Evolutionary conservation across 2,329 filamentous ascomycete species (phyloP).

Genomic region (Aurifilum marmelostoma): DNA sequence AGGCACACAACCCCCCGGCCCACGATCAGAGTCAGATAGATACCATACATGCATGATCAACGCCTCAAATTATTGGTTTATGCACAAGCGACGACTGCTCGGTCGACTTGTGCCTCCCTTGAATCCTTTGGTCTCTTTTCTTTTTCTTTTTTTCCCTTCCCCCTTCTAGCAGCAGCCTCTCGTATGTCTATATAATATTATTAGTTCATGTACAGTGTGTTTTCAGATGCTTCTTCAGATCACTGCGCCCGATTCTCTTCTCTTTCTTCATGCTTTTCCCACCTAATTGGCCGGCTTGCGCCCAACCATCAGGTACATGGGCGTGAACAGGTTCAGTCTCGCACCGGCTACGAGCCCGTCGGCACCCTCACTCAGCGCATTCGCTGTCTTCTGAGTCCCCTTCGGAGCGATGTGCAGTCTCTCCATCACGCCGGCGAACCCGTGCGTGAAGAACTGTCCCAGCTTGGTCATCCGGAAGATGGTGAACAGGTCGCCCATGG

Average conservation of each 20-base stretch:
- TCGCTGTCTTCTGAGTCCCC: conserved; percentile 93
- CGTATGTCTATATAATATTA: conserved; percentile 6
- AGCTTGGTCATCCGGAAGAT: conserved; percentile 87
- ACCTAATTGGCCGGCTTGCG: conserved; percentile 69
- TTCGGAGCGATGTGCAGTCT: conserved; percentile 72
- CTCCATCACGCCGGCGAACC: conserved; percentile 77
- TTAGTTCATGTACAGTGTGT: conserved; percentile 12
- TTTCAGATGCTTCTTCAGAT: neutral
- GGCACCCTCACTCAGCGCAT: conserved; percentile 79
- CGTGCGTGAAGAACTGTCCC: conserved; percentile 76
- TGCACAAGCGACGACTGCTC: neutral
- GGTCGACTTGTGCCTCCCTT: neutral
- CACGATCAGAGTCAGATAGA: neutral
- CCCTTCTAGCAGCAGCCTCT: neutral
- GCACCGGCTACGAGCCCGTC: conserved; percentile 88
- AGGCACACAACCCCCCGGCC: no score
- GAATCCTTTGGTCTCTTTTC: neutral
- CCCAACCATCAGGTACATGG: conserved; percentile 97
- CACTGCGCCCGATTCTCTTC: neutral
- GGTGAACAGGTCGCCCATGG: conserved; percentile 78
- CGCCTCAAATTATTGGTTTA: neutral
- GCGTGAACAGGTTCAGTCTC: conserved; percentile 90
- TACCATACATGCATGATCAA: neutral
- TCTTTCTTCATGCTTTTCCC: neutral
- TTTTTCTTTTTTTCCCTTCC: neutral